Base-by-base conservation (phyloP, 1,284 basidiomycete species). In the Cutaneotrichosporon sp. region DNA sequence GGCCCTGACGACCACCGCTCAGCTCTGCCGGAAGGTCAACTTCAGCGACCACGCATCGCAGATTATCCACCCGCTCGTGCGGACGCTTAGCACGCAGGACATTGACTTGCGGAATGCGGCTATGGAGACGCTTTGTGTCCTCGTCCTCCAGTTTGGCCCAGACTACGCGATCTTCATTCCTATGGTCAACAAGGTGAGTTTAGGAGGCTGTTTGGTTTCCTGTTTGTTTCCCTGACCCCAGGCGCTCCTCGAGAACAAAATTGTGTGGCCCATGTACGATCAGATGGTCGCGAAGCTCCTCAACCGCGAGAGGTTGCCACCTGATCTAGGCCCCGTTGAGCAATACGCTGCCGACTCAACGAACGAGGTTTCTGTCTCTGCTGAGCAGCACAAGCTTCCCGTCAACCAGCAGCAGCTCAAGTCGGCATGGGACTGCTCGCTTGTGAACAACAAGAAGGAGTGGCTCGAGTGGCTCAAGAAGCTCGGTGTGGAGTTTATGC, bases 381-480 rank as follows among this genome's bases (percentile, higher is more conserved):
- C 84, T 2, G 93, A 90, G 66, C 84, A 85, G 31, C 84, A 84
- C 20, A 96, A 91, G 77, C 85, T 98, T 76, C 83, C 86, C 0
- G 93, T 97, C 49, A 98, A 99, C 70, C 96, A 98, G 72, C 91
- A 96, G 66, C 91, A 97, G 74, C 81, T 99, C 52, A 97, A 97
- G 75, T 86, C 90, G 63, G 92, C 93, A 0, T 99, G 96, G 94
- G 93, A 97, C 66, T 85, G 86, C 3, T 88, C 89, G 3, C 82
- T 84, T 57, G 81, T 92, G 8, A 79, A 82, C 14, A 87, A 87
- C 1, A 81, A 81, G 53, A 90, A 94, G 50, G 94, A 98, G 65
- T 99, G 96, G 96, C 78, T 83, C 24, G 91, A 94, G 46, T 99
- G 96, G 96, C 86, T 97, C 77, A 89, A 90, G 63, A 82, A 88